Evolutionary conservation across 805 yeast genomes (phyloP).

Genomic region (Metschnikowia picachoensis): DNA sequence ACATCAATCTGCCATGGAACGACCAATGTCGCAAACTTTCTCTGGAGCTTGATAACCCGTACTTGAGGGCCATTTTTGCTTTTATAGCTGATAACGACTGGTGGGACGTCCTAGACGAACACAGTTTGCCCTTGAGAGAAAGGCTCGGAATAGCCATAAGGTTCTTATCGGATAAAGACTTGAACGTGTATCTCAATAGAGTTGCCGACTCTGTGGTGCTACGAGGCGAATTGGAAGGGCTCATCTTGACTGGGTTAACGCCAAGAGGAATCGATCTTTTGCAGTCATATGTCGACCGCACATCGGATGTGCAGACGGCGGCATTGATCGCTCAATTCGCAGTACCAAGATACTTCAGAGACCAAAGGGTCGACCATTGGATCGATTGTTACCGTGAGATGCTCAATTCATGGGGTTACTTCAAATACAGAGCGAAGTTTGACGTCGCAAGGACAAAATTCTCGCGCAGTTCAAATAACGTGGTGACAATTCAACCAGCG

Average conservation of each 20-base stretch:
- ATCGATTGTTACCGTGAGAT: constrained; percentile 34
- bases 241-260: constrained; percentile 88
- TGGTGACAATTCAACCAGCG: constrained; percentile 43
- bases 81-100: constrained; percentile 91
- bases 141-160: constrained; percentile 87
- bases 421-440: constrained; percentile 53
- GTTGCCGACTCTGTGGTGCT: constrained; percentile 67
- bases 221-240: constrained; percentile 86
- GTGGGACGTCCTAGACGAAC: constrained; percentile 93
- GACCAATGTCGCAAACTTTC: constrained; percentile 89
- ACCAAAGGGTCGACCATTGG: constrained; percentile 76
- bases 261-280: constrained; percentile 75
- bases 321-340: constrained; percentile 77
- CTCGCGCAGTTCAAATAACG: constrained; percentile 50
- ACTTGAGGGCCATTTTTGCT: constrained; percentile 87
- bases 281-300: constrained; percentile 83
- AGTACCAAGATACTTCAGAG: constrained; percentile 77
- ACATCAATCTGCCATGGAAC: constrained; percentile 77
- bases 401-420: constrained; percentile 18
- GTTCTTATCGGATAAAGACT: constrained; percentile 74
- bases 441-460: constrained; percentile 74
- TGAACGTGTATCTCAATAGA: constrained; percentile 65
- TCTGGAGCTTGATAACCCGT: constrained; percentile 84
- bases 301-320: constrained; percentile 90
- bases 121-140: constrained; percentile 82